phyloP scores from a whole-genome alignment of 306 rosid species.

The Dryas drummondii region DNA sequence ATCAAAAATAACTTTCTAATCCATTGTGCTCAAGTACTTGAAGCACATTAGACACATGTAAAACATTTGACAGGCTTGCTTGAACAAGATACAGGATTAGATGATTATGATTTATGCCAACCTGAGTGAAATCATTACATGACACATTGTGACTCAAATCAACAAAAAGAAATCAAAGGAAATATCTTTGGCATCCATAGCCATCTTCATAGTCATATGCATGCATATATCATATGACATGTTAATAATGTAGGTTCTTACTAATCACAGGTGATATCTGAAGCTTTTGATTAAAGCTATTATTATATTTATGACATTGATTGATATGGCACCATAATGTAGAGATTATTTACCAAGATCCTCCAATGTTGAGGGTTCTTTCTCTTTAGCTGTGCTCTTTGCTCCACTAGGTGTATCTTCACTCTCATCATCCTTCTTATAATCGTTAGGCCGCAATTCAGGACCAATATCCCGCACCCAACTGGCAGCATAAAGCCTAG shows the following conservation, averaged over 20 bases:
- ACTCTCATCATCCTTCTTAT: slow-evolving; percentile 52
- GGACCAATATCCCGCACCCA: slow-evolving; percentile 96
- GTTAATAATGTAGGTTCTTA: background rate
- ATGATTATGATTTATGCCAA: background rate
- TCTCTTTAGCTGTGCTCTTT: slow-evolving; percentile 44
- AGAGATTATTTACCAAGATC: slow-evolving; percentile 65
- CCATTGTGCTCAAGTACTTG: background rate
- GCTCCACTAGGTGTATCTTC: slow-evolving; percentile 33
- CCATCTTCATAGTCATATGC: background rate
- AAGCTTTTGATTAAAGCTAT: background rate
- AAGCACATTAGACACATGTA: background rate
- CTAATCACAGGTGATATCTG: background rate
- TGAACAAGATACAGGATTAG: background rate
- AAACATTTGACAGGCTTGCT: background rate
- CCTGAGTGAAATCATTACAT: background rate
- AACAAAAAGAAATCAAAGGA: background rate
- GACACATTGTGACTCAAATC: background rate
- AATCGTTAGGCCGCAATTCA: slow-evolving; percentile 82
- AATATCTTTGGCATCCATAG: background rate
- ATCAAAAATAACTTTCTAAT: background rate
- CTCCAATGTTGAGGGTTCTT: slow-evolving; percentile 73
- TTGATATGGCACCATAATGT: slow-evolving; percentile 7
- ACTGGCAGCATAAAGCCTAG: slow-evolving; percentile 83
- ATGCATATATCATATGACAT: background rate
- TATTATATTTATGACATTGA: background rate